These are phyloP conservation scores for Nitzschia sp. DNA, from an alignment of 108 stramenopile genomes.

Conservation along the genomic window DNA sequence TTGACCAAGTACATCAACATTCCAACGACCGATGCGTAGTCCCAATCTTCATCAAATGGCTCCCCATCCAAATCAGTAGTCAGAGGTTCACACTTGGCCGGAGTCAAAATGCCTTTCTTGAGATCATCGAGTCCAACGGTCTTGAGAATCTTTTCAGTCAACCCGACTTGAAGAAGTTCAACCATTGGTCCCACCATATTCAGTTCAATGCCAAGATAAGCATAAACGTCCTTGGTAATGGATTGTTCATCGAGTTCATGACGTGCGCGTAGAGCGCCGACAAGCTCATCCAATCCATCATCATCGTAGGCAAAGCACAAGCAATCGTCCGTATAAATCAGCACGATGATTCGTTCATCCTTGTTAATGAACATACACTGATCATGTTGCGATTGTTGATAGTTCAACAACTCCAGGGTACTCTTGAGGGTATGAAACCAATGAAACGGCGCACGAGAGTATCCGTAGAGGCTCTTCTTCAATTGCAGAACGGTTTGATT, in stretches of 20 bases:
- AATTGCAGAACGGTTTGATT: conserved; percentile 20
- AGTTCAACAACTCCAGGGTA: conserved; percentile 14
- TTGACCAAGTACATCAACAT: conserved; percentile 34
- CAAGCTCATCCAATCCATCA: neutral
- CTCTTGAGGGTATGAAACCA: conserved; percentile 38
- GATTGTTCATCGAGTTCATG: conserved; percentile 34
- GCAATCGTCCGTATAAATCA: conserved; percentile 53
- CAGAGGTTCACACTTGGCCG: conserved; percentile 1
- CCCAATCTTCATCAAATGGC: conserved; percentile 19
- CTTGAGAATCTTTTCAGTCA: neutral
- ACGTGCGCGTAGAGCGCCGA: conserved; percentile 4
- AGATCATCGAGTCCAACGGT: too few relatives aligned
- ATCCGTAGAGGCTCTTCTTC: conserved; percentile 27
- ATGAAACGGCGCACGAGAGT: neutral
- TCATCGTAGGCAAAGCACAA: conserved; percentile 2
- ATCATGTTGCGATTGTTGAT: conserved; percentile 1
- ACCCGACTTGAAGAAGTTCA: neutral
- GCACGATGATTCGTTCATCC: conserved; percentile 28
- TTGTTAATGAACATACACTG: conserved; percentile 45
- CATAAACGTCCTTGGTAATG: conserved; percentile 12
- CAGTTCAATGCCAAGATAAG: too few relatives aligned
- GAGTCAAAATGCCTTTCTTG: neutral
- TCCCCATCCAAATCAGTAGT: conserved; percentile 19
- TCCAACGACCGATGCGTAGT: conserved; percentile 33
- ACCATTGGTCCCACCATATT: neutral